These are phyloP conservation scores for Cercospora zeae-maydis DNA, from an alignment of 2,329 filamentous ascomycete genomes.

Conservation along the genomic window DNA sequence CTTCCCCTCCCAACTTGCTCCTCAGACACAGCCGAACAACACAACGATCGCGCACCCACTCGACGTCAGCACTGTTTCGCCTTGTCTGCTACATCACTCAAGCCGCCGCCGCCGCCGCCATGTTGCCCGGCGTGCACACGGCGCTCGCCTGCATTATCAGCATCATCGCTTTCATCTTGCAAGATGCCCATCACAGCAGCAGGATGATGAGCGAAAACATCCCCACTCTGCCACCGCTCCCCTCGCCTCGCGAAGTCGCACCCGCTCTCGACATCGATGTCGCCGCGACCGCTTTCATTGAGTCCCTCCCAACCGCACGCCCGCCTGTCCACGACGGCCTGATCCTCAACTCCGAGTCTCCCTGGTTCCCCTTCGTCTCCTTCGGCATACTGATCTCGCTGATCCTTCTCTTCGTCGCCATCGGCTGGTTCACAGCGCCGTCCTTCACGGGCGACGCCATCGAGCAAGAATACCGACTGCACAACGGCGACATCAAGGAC, in stretches of 20 bases:
- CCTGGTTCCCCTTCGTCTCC: neutral
- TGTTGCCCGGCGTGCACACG: neutral
- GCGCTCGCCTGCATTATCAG: neutral
- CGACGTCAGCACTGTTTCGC: neutral
- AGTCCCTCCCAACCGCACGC: neutral
- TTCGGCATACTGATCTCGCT: neutral
- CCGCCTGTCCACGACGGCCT: neutral
- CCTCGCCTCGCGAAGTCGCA: neutral
- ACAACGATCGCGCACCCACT: neutral
- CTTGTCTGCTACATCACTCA: neutral
- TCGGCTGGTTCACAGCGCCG: neutral
- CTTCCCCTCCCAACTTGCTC: neutral
- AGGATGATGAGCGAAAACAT: neutral
- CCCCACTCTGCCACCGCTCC: neutral
- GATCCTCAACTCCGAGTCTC: neutral
- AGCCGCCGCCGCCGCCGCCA: neutral
- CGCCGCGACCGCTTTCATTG: neutral
- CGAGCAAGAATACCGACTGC: neutral
- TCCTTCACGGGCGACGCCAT: neutral
- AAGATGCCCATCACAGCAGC: neutral
- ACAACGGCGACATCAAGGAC: neutral
- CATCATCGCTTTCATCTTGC: neutral
- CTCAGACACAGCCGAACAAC: neutral
- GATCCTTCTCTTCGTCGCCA: neutral
- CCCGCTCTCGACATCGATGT: neutral